Conservation (phyloP, 2,329 filamentous ascomycete species). For the Colletotrichum sp. region DNA sequence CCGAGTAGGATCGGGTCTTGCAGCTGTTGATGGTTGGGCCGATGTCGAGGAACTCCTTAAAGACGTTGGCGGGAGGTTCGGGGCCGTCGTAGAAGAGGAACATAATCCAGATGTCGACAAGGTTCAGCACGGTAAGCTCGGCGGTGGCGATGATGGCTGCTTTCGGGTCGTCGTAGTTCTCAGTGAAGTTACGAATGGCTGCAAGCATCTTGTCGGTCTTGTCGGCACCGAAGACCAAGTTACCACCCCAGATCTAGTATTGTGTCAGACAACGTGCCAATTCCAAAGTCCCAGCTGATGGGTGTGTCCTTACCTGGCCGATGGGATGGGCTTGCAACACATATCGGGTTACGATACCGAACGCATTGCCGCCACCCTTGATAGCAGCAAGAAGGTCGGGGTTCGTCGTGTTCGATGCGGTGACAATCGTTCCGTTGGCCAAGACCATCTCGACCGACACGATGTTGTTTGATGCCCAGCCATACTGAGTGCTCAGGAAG, state of each 20-base stretch:
- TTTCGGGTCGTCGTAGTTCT: conserved; percentile 60
- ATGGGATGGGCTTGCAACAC: conserved; percentile 45
- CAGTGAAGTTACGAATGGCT: conserved; percentile 59
- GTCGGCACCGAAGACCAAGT: conserved; percentile 38
- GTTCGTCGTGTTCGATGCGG: conserved; percentile 44
- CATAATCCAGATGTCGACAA: conserved; percentile 60
- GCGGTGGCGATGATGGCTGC: conserved; percentile 64
- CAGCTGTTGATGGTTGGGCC: conserved; percentile 45
- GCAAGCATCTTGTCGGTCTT: conserved; percentile 42
- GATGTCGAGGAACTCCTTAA: conserved; percentile 59
- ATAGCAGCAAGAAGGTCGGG: conserved; percentile 57
- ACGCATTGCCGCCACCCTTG: conserved; percentile 62
- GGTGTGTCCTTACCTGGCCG: conserved; percentile 18
- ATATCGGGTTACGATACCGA: conserved; percentile 54
- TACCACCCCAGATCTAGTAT: conserved; percentile 45
- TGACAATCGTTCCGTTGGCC: conserved; percentile 50
- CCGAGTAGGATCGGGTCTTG: conserved; percentile 50
- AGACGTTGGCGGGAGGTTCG: conserved; percentile 53
- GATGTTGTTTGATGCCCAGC: conserved; percentile 55
- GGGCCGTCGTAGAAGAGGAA: conserved; percentile 68
- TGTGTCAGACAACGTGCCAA: not conserved
- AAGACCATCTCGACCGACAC: conserved; percentile 56
- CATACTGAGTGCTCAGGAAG: conserved; percentile 54
- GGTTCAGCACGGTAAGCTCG: conserved; percentile 44
- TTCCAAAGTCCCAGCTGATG: not conserved